phyloP scores from a whole-genome alignment of 768 basidiomycete genomes.

The Rhodotorula taiwanensis region DNA sequence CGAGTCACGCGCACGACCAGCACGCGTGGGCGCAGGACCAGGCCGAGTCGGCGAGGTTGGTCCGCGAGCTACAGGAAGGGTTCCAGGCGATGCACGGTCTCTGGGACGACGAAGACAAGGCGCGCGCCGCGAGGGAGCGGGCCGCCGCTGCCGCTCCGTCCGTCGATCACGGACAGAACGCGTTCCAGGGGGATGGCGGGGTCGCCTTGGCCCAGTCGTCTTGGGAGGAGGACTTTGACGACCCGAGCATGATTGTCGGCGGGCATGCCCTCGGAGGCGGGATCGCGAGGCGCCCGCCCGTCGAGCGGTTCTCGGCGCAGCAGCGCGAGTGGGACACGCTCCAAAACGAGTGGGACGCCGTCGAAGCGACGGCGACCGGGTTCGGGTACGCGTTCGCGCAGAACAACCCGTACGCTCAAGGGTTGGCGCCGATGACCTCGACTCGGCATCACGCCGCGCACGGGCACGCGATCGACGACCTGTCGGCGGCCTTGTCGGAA shows the following conservation, averaged over 20 bases:
- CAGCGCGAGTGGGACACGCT: slow-evolving; percentile 58
- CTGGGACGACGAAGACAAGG: slow-evolving; percentile 40
- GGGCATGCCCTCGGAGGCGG: slow-evolving; percentile 16
- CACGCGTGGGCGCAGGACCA: slow-evolving; percentile 23
- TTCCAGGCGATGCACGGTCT: slow-evolving; percentile 28
- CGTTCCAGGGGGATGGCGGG: slow-evolving; percentile 42
- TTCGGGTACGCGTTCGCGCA: slow-evolving; percentile 45
- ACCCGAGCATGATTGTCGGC: slow-evolving; percentile 37
- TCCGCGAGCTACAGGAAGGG: slow-evolving; percentile 14
- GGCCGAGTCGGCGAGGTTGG: not conserved
- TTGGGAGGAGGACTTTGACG: slow-evolving; percentile 42
- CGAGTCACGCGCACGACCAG: slow-evolving; percentile 14
- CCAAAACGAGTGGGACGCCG: slow-evolving; percentile 71
- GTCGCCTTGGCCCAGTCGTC: slow-evolving; percentile 35
- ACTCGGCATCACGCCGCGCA: slow-evolving; percentile 30
- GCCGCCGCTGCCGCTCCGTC: no score
- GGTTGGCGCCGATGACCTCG: slow-evolving; percentile 7
- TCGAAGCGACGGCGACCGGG: slow-evolving; percentile 66
- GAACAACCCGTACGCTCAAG: slow-evolving; percentile 33
- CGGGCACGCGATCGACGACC: not conserved
- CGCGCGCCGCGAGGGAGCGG: slow-evolving; percentile 15
- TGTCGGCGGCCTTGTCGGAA: slow-evolving; percentile 13
- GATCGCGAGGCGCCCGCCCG: not conserved
- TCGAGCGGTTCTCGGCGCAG: slow-evolving; percentile 9
- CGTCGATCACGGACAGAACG: slow-evolving; percentile 2